Base-by-base conservation (phyloP, 768 basidiomycete species). In the Cystobasidium tubakii region DNA sequence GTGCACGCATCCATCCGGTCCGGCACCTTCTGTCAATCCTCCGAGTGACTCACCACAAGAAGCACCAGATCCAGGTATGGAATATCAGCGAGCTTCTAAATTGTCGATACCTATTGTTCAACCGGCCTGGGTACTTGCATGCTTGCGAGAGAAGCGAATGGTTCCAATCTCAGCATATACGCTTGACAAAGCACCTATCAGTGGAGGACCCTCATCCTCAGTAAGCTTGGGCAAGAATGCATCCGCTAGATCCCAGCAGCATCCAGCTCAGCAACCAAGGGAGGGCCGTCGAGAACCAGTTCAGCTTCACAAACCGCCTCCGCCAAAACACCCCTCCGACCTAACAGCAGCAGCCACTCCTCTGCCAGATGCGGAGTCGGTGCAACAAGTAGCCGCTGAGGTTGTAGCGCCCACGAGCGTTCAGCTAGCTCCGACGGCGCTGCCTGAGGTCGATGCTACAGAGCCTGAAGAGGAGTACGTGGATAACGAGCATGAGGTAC, bases 1-100 rank as follows among this genome's bases (percentile, higher is more conserved):
- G 50, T 95, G 93, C 80, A 95, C 92, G 21, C 92, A 90, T 0
- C 92, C 93, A 77, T 81, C 12, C 88, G 86, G 36, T 87, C 43
- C 66, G 10, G 7, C 33, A 15, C 72, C 72, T 4, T 4, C 72
- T 1, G 57, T 55, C 43, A 44, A 72, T 19, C 64, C 73, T 3
- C 44, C 65, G 9, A 25, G 10, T 21, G 36, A 43, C 4, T 39
- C 63, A 25, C 42, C 29, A n/a, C 55, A 55, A 60, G 74, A 72
- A 19, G 54, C 43, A 43, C 75, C 84, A 19, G 86, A 87, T 1
- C 90, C 92, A 0, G 89, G 89, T 0, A 88, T 90, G 7, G 91
- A 93, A 77, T 98, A 97, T 80, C 92, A 97, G 79, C 87, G 92
- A n/a, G 96, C 95, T 1, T 82, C 94, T 71, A 92, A 94, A 81